Evolutionary conservation across 2,329 filamentous ascomycete species (phyloP), one percentile per base, ranked within the genome.

Genomic region (Pestalotiopsis fici): DNA sequence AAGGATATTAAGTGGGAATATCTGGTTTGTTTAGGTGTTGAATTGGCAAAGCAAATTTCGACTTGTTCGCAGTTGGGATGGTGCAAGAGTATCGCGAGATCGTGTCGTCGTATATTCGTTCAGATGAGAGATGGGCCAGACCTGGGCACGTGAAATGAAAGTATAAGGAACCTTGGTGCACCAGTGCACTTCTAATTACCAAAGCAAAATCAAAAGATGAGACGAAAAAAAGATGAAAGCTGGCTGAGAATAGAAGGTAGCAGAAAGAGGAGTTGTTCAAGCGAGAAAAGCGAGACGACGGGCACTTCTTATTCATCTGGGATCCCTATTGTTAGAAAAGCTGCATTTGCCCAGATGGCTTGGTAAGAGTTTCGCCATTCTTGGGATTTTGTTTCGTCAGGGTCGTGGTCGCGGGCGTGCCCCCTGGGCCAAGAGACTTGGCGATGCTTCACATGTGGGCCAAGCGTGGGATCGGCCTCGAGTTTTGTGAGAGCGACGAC

Each of bases 401-500:
- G 64, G n/a, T 37, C 55, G 59, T 56, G 61, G 65, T 66, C 43
- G 54, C 62, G n/a, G 63, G 57, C n/a, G n/a, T 35, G 31, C 31
- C 37, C 54, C 31, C 43, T n/a, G 15, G 43, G 59, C 65, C 65
- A 66, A 66, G 65, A 39, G 35, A 35, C 43, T 66, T 60, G 65
- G 65, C 56, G 31, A 55, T 18, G 57, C 57, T 55, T 54, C 59
- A 60, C 23, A 18, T 47, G 35, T 60, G 43, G 68, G 71, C 70
- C 71, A 75, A 75, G 74, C 60, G 71, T 74, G 71, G 61, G 71
- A 75, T 73, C 70, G 71, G 21, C 59, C n/a, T 62, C 72, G 57
- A 35, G 3, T 13, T 55, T 47, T 35, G 31, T 11, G 31, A 35
- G 6, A 11, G n/a, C 23, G 47, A 37, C 62, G 28, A 54, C 43